phyloP scores from a whole-genome alignment of 2,329 filamentous ascomycete species.

The Alternaria novae-zelandiae region DNA sequence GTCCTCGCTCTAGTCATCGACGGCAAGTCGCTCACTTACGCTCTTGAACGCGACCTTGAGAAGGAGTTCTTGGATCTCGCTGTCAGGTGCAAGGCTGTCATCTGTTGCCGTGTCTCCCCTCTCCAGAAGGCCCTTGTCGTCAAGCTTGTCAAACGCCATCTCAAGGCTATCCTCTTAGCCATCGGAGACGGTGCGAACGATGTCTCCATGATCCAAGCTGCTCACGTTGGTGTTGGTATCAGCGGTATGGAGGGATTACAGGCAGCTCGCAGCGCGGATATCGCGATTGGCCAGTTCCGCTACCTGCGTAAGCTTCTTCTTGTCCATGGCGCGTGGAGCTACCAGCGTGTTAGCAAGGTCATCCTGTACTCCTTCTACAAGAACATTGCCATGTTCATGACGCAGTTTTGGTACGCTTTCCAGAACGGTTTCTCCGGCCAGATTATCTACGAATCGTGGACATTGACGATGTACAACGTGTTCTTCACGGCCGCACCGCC shows the following conservation, averaged over 20 bases:
- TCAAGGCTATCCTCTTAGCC: slow-evolving; percentile 88
- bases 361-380: slow-evolving; percentile 99
- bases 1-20: slow-evolving; percentile 92
- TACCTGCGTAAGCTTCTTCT: slow-evolving; percentile 92
- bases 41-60: slow-evolving; percentile 91
- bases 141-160: slow-evolving; percentile 94
- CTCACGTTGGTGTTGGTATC: slow-evolving; percentile 97
- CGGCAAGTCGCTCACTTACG: slow-evolving; percentile 91
- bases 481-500: slow-evolving; percentile 95
- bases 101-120: slow-evolving; percentile 94
- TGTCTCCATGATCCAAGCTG: slow-evolving; percentile 99
- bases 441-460: slow-evolving; percentile 99
- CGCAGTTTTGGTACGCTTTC: slow-evolving; percentile 98
- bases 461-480: slow-evolving; percentile 98
- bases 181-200: slow-evolving; percentile 99
- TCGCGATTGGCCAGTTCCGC: slow-evolving; percentile 94
- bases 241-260: slow-evolving; percentile 96
- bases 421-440: slow-evolving; percentile 98
- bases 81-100: slow-evolving; percentile 96
- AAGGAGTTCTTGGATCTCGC: slow-evolving; percentile 92
- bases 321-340: slow-evolving; percentile 97
- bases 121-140: slow-evolving; percentile 97
- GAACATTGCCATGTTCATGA: slow-evolving; percentile 98
- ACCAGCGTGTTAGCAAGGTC: slow-evolving; percentile 94
- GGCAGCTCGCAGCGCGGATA: slow-evolving; percentile 92